A percentile compares a stretch with the other conserved stretches of the same genome.
These are phyloP conservation scores for Gossypium anomalum DNA, from an alignment of 345 rosid genomes.

Conservation along the genomic window DNA sequence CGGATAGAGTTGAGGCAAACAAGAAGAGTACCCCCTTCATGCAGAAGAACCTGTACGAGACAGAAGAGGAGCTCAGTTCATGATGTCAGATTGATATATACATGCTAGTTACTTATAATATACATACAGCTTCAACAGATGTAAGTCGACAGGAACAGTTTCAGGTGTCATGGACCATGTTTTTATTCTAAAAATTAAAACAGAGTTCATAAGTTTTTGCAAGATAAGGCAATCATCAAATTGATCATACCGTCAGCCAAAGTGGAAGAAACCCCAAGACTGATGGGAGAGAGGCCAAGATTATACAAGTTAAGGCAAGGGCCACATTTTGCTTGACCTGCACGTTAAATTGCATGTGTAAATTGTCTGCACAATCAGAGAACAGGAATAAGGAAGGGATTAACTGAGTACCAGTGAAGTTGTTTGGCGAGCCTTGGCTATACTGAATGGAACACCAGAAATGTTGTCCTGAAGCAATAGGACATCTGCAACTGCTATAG, in stretches of 20 bases:
- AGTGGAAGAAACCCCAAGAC: slow-evolving; percentile 85
- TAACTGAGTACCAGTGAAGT: slow-evolving; percentile 54
- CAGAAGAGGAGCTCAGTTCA: not conserved
- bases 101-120: not conserved
- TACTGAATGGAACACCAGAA: slow-evolving; percentile 81
- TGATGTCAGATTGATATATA: not conserved
- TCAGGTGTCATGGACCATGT: not conserved
- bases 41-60: slow-evolving; percentile 67
- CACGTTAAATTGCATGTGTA: slow-evolving; percentile 14
- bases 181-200: not conserved
- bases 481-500: slow-evolving; percentile 88
- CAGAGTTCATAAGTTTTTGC: not conserved
- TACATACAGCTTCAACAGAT: not conserved
- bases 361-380: slow-evolving; percentile 12
- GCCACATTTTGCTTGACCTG: slow-evolving; percentile 96
- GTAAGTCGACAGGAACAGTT: not conserved
- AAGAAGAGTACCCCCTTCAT: slow-evolving; percentile 89
- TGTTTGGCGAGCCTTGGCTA: slow-evolving; percentile 85
- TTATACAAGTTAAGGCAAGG: slow-evolving; percentile 67
- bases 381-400: not conserved
- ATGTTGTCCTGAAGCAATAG: slow-evolving; percentile 69
- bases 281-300: slow-evolving; percentile 78
- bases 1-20: slow-evolving; percentile 88
- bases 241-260: slow-evolving; percentile 77
- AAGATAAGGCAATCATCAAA: not conserved